Evolutionary conservation across 352 stramenopile genomes (phyloP), one percentile per base, ranked within the genome.

Genomic region (Pythium monospermum): DNA sequence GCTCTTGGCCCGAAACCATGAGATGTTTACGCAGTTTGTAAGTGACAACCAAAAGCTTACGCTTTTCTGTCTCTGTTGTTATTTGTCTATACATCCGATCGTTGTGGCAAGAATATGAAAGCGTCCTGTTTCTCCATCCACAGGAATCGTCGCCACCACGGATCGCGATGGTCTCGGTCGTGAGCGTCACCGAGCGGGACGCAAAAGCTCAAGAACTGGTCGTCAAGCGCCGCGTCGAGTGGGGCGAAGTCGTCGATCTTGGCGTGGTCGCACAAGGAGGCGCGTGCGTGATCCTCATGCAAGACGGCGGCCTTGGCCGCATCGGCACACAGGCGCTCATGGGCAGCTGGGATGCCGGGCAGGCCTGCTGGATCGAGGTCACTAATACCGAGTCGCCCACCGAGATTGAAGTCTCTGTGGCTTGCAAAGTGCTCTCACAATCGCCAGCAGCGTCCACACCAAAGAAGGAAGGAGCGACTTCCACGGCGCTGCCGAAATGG

Each of bases 251-350:
- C 16, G 36, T 92, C 6, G 73, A 89, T 33, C 69, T 92, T 3
- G 82, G 82, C 19, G 76, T 92, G n/a, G 77, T 92, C 7, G 65
- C 78, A 15, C 82, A 87, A 32, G 82, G 82, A 26, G 73, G 82
- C 40, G 82, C 82, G 30, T 92, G 82, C 33, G 73, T 92, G 26
- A 86, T 92, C 50, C 60, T 92, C 42, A 64, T 92, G 42, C 76
- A 87, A 39, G 66, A 85, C 59, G 78, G 82, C 10, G 75, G 74
- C 16, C 57, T 90, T 27, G 82, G 74, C 10, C 78, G 82, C 16
- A 87, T 92, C 52, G 82, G 82, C 12, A 90, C 79, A 4, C 82
- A 92, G 44, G 82, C 82, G 36, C 68, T 92, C 22, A 90, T 90
- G 76, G 77, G 78, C n/a, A 89, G 72, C 33, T 92, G 82, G 82